phyloP scores from a whole-genome alignment of 2,329 filamentous ascomycete genomes.

The Fusarium sp. region DNA sequence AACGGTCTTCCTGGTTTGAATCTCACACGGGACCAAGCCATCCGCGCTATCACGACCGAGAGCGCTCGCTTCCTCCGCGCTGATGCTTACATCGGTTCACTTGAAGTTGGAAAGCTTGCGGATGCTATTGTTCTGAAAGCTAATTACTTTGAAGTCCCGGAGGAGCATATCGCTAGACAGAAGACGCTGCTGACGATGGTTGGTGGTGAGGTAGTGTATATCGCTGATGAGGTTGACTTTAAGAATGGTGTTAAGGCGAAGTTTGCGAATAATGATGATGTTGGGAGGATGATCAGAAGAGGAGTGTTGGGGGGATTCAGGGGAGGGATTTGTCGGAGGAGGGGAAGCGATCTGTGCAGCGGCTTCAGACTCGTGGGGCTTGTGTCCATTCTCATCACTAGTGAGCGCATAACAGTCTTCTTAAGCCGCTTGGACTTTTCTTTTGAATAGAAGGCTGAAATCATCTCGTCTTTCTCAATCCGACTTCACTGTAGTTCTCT shows the following conservation, averaged over 20 bases:
- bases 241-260: constrained; percentile 8
- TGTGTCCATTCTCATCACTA: background rate
- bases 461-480: rapidly evolving
- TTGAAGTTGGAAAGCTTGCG: constrained; percentile 35
- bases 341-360: background rate
- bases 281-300: background rate
- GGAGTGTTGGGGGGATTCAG: background rate
- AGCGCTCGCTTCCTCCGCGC: constrained; percentile 24
- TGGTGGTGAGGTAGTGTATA: constrained; percentile 33
- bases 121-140: constrained; percentile 28
- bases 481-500: background rate
- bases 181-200: constrained; percentile 36
- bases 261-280: constrained; percentile 14
- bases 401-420: too few species aligned
- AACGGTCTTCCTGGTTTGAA: constrained; percentile 4
- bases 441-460: too few species aligned
- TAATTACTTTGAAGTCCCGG: constrained; percentile 27
- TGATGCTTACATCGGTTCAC: constrained; percentile 24
- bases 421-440: rapidly evolving
- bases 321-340: background rate
- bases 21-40: constrained; percentile 15
- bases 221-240: constrained; percentile 26
- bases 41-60: constrained; percentile 20
- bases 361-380: background rate
- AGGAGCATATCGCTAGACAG: constrained; percentile 30